Evolutionary conservation across 768 basidiomycete species (phyloP), one percentile per base, ranked within the genome.

Genomic region (Kwoniella pini): DNA sequence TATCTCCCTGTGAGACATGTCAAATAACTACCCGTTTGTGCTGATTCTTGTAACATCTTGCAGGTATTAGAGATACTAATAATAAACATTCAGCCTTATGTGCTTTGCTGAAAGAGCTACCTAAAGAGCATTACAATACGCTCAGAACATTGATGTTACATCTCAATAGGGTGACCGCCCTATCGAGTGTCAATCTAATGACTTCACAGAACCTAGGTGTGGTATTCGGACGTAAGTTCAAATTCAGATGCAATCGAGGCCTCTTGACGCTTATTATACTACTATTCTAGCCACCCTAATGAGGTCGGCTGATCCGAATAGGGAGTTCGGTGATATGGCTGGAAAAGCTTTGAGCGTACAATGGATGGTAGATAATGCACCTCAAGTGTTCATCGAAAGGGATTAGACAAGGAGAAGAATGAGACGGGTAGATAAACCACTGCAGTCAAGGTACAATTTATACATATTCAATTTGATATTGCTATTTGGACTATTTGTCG

Each of bases 251-350:
- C 28, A 33, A 21, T 12, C 12, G 38, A 39, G 40, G 15, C 19
- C 2, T 15, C 3, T 36, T 43, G 52, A 64, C 62, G 48, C 33
- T 62, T 65, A 4, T 13, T 28, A 12, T 56, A 13, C n/a, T 33
- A 24, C 15, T 15, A 24, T 15, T 48, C 1, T 67, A 98, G 94
- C 95, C 11, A 98, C 95, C 0, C 82, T 99, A 19, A 90, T 97
- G 87, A 86, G 90, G 70, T 94, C 95, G 7, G 84, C 85, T 31
- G 88, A 94, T 75, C 86, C 88, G 3, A 83, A 84, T 26, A 85
- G 90, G 17, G 96, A 98, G 80, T 97, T 97, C 80, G 88, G 87
- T 71, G 95, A 99, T 78, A 98, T 98, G 77, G 94, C 91, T 7
- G 91, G 91, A 54, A 97, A 95, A 79, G 91, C 95, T 5, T 83